Evolutionary conservation across 1,284 basidiomycete species (phyloP), one percentile per base, ranked within the genome.

Genomic region (Trichosporon asahii): DNA sequence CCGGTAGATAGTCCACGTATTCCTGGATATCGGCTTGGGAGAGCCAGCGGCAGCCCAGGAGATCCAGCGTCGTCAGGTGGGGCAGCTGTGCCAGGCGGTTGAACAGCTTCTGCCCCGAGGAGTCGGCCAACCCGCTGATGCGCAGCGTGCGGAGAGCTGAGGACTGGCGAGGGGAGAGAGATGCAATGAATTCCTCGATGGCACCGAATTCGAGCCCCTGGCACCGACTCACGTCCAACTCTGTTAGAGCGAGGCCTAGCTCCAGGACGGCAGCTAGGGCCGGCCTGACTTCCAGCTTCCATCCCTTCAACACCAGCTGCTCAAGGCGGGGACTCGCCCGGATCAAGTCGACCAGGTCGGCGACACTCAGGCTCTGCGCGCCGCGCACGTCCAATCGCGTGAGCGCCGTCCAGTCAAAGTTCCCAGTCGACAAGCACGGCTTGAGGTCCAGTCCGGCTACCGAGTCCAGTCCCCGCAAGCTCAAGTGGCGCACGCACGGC

Each of bases 21-120:
- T 85, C 85, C 21, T 63, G 25, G 8, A 73, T 61, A 23, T 73
- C 72, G 21, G 31, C 21, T 21, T 33, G 25, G 64, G 60, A 63
- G 3, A 73, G 70, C 70, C 70, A 71, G 14, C 64, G 61, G 66
- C 88, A 87, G 75, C 91, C 90, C 80, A 89, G 91, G 66, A 95
- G 83, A 80, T 96, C 93, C 9, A 97, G 85, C n/a, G 91, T 87
- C 79, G 93, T 90, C 12, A 96, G 86, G 73, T 86, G 84, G n/a
- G 90, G 90, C 1, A 90, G 86, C 3, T 87, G 89, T 72, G 84
- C 86, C 46, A 93, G 84, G 12, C 83, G 82, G 21, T 69, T 78
- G 85, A 96, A 86, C 71, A 88, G 86, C 23, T 66, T 55, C 14
- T 87, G 85, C 27, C 66, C 69, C 0, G 72, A 63, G 64, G 90